Base-by-base conservation (phyloP, 2,329 filamentous ascomycete species). In the Biscogniauxia marginata region DNA sequence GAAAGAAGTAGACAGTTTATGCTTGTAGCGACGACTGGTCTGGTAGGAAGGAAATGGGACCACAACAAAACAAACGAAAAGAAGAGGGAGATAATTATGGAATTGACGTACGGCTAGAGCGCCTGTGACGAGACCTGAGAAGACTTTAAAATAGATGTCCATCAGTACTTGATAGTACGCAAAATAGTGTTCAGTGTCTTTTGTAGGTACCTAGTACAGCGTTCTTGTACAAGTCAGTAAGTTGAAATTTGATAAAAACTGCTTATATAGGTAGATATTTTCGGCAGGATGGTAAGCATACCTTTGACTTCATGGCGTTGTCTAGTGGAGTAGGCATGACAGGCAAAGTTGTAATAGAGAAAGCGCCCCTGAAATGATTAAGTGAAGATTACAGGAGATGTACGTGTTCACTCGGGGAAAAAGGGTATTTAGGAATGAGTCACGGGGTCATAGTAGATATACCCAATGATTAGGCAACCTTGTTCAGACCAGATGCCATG, bases 71-170 rank as follows among this genome's bases (percentile, higher is more conserved):
- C 23, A 49, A 49, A 34, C 21, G 13, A 21, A 39, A 11, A 25
- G 22, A 24, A 30, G n/a, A 22, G 4, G 7, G n/a, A 19, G 1
- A 13, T 34, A 34, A 11, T 13, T 23, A 24, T 9, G 8, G n/a
- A 20, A 45, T 20, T 7, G 2, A 60, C 60, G 49, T 55, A 64
- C 62, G 45, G 84, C 85, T 16, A 91, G 89, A 1, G 89, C 91
- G 1, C 89, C 91, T 6, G 90, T 89, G 13, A 97, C 83, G 52
- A 96, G 81, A 8, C 89, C 90, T 4, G 89, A 86, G 70, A 97
- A 97, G 18, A 87, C 90, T 87, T 75, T 54, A 65, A 65, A 55
- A 45, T 58, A 63, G 67, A 49, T n/a, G 30, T 60, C 61, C 63
- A 66, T 69, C 52, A 68, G 65, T 65, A 63, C 46, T 52, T 21